phyloP scores from a whole-genome alignment of 148 eudicot species.

The Salicornia ramosissima region DNA sequence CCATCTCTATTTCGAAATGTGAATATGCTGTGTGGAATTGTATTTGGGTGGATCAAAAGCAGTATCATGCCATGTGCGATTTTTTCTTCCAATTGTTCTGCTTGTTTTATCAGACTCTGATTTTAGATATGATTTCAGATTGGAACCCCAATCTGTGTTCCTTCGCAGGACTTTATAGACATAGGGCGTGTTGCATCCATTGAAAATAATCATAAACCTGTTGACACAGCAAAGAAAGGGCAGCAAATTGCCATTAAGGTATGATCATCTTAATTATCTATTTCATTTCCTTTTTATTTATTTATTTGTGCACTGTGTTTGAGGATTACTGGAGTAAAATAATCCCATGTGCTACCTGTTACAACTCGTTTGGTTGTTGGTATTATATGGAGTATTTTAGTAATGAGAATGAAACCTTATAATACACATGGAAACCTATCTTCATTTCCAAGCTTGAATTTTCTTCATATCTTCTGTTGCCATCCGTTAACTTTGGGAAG shows the following conservation, averaged over 20 bases:
- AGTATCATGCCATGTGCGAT: not conserved
- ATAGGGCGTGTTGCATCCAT: constrained; percentile 80
- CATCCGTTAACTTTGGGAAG: too few species aligned
- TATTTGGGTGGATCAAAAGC: not conserved
- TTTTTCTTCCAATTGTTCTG: not conserved
- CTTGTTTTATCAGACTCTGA: constrained; percentile 13
- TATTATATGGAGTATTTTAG: too few species aligned
- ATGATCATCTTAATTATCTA: too few species aligned
- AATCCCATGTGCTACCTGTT: too few species aligned
- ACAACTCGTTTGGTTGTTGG: too few species aligned
- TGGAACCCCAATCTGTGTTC: constrained; percentile 89
- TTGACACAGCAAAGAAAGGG: constrained; percentile 76
- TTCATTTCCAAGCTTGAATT: too few species aligned
- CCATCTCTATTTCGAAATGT: not conserved
- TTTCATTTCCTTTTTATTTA: too few species aligned
- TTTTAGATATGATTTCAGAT: constrained; percentile 38
- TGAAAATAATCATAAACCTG: constrained; percentile 68
- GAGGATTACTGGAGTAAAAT: too few species aligned
- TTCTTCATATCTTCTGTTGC: too few species aligned
- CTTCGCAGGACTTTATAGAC: constrained; percentile 57
- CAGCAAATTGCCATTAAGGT: constrained; percentile 87
- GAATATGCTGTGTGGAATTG: not conserved
- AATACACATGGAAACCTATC: too few species aligned
- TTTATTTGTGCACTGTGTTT: too few species aligned
- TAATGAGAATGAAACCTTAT: too few species aligned